Evolutionary conservation across 768 basidiomycete species (phyloP).

Genomic region (Fistulinella prunicolor): DNA sequence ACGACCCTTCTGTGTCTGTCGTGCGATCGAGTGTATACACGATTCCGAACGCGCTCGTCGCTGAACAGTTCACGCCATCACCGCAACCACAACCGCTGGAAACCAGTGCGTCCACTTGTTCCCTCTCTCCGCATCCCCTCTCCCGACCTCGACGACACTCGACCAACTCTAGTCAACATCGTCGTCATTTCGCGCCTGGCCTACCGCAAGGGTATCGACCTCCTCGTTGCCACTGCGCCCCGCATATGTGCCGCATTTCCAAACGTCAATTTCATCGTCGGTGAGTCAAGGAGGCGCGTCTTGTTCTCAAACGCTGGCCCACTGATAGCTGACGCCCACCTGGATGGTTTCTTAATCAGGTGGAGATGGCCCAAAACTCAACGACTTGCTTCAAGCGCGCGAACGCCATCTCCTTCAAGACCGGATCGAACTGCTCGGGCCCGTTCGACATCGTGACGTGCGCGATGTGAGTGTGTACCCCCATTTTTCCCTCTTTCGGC

Average conservation of each 20-base stretch:
- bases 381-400: slow-evolving; percentile 92
- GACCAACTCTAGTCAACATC: slow-evolving; percentile 86
- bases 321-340: too few species aligned
- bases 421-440: slow-evolving; percentile 84
- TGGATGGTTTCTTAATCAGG: too few species aligned
- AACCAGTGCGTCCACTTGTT: slow-evolving; percentile 43
- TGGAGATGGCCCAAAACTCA: slow-evolving; percentile 93
- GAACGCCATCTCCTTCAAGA: slow-evolving; percentile 90
- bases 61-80: slow-evolving; percentile 79
- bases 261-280: slow-evolving; percentile 85
- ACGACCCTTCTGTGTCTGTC: slow-evolving; percentile 41
- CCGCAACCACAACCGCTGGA: slow-evolving; percentile 43
- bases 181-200: slow-evolving; percentile 87
- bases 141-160: neutral
- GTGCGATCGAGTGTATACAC: slow-evolving; percentile 74
- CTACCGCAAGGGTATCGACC: slow-evolving; percentile 95
- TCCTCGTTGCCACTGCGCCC: slow-evolving; percentile 90
- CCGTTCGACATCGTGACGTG: slow-evolving; percentile 80
- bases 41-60: slow-evolving; percentile 89
- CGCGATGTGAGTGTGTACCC: slow-evolving; percentile 50
- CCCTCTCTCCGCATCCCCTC: too few species aligned
- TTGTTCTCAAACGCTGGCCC: neutral
- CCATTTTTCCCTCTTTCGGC: neutral
- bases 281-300: slow-evolving; percentile 32
- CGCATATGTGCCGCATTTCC: slow-evolving; percentile 84